Base-by-base conservation (phyloP, 306 rosid genomes). In the Lathyrus oleraceus region DNA sequence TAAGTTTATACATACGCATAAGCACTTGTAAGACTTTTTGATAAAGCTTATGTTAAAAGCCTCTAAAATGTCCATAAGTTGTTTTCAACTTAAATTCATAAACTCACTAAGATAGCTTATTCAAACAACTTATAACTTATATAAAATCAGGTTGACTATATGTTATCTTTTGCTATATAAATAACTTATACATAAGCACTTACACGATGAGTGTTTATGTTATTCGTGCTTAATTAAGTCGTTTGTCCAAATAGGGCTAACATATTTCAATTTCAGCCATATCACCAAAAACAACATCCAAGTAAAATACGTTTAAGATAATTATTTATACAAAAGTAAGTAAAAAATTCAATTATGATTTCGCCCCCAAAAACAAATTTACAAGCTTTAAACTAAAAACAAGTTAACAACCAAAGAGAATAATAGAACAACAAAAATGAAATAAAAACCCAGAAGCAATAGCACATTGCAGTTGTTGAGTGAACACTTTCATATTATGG, bases 201-300 rank as follows among this genome's bases (percentile, higher is more conserved):
- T 25, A 25, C 28, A 25, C 3, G 28, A 25, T 3, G 28, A 25
- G 28, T 25, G 28, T 25, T 30, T 30, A 30, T 30, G 35, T 30
- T 30, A 4, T 30, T 4, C 6, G 35, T 4, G 35, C 35, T 45
- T 17, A 17, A 49, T 16, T 49, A 49, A 49, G 56, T 9, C 19
- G 56, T 15, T 49, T 17, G 1, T 49, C 27, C 13, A 17, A 8
- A 17, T 4, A 16, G 25, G 8, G 56, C 56, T 49, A 15, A 16
- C 10, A 48, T 48, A 16, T 17, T 16, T 53, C 27, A 52, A 76
- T 71, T 60, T 12, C 47, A 69, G 52, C 45, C 25, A 36, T 32
- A 27, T 32, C 35, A 47, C 49, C 36, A 45, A 28, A 19, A 57
- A 36, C 15, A 5, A 30, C 6, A 30, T n/a, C 38, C 38, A 40